Conservation (phyloP, 1,139 yeast species). For the Lodderomyces margitis region DNA sequence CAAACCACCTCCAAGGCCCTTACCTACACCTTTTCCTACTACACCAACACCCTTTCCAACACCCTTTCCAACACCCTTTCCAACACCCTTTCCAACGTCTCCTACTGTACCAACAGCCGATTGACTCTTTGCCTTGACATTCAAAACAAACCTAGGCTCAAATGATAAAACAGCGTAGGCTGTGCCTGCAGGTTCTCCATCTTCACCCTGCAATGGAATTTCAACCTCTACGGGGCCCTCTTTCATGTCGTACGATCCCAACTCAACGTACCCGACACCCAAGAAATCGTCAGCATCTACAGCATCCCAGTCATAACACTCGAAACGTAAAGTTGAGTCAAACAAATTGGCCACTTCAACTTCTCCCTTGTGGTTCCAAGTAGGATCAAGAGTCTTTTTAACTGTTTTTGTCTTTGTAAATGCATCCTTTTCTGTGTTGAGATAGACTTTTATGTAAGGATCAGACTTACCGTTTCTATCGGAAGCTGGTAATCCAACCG, state of each 20-base stretch:
- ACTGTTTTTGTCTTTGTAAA: conserved; percentile 72
- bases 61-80: conserved; percentile 47
- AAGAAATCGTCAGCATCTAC: conserved; percentile 83
- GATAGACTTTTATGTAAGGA: conserved; percentile 71
- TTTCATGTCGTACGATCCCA: conserved; percentile 60
- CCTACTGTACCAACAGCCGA: conserved; percentile 41
- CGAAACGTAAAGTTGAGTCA: conserved; percentile 56
- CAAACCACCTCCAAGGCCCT: conserved; percentile 39
- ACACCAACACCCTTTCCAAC: conserved; percentile 38
- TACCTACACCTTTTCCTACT: conserved; percentile 36
- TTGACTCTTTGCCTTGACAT: conserved; percentile 37
- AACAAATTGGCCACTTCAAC: conserved; percentile 58
- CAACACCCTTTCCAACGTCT: conserved; percentile 22
- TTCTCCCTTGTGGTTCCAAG: conserved; percentile 68
- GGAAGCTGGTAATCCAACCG: conserved; percentile 72
- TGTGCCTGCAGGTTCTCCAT: conserved; percentile 62
- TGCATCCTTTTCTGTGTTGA: conserved; percentile 59
- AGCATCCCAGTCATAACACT: conserved; percentile 86
- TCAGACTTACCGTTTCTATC: conserved; percentile 92
- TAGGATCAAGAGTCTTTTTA: conserved; percentile 86
- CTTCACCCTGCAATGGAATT: conserved; percentile 54
- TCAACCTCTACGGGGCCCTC: conserved; percentile 49
- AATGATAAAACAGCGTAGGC: conserved; percentile 60
- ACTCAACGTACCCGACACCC: conserved; percentile 62
- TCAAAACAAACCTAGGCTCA: conserved; percentile 65